Base-by-base conservation (phyloP, 371 early-diverging fungal genomes). In the Mucor lusitanicus region DNA sequence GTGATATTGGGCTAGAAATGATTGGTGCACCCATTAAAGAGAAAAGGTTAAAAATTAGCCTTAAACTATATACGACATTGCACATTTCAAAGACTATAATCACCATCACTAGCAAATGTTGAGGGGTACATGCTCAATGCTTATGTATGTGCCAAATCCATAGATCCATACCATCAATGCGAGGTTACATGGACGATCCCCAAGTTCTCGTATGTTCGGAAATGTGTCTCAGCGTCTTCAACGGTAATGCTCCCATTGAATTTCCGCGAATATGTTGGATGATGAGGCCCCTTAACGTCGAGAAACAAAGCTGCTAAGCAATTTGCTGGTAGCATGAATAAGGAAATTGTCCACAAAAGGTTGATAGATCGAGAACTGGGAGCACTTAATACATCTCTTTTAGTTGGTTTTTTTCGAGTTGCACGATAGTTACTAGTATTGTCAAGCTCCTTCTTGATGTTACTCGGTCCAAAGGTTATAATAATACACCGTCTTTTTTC, bases 401-500 rank as follows among this genome's bases (percentile, higher is more conserved):
- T 46, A 46, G 23, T 46, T 46, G n/a, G 6, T 21, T 21, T 21
- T 21, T 21, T n/a, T 37, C 37, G 21, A 46, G 48, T 55, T 27
- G 27, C 30, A 23, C 28, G 15, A 53, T 27, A 4, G 28, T 28
- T 2, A 19, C 17, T 21, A 46, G 25, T 50, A 6, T 55, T 55
- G 28, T 30, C 37, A 37, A 37, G 13, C n/a, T 55, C 11, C 13
- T 21, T 53, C 23, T 11, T 6, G 17, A 55, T 55, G 28, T 55
- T 32, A n/a, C 32, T 55, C 55, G 55, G 55, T 55, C 55, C n/a
- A 30, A 23, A 55, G 28, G 55, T n/a, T 32, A 55, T 55, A 32
- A 53, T 27, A 55, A 3, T 13, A 30, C 30, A 27, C 55, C 15
- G 28, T n/a, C 28, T 54, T 15, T 54, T 19, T 54, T 28, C 21